These are phyloP conservation scores for Kodamaea anthophila DNA, from an alignment of 1,139 yeast genomes.

Conservation along the genomic window DNA sequence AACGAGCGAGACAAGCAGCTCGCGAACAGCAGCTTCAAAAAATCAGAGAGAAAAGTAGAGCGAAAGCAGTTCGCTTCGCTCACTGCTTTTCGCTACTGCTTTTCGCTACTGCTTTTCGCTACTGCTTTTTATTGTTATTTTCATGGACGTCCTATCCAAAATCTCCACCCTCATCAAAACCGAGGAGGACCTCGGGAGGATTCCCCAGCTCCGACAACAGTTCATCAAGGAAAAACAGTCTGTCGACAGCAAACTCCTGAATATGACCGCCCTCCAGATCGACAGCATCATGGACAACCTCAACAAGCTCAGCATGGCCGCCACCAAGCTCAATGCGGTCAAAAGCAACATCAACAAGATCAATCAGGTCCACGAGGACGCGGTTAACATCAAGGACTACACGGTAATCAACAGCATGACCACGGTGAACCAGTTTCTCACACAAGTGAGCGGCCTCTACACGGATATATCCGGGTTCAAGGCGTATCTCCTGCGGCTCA, in stretches of 20 bases:
- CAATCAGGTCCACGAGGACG: conserved; percentile 48
- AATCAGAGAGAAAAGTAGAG: too few species aligned
- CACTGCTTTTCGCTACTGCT: too few species aligned
- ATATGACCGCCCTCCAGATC: conserved; percentile 57
- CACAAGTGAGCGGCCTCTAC: conserved; percentile 61
- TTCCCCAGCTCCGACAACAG: conserved; percentile 50
- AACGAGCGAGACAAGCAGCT: too few species aligned
- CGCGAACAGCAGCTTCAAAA: too few species aligned
- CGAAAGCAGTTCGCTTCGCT: too few species aligned
- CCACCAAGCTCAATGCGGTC: conserved; percentile 38
- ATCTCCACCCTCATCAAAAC: conserved; percentile 41
- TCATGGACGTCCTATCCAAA: conserved; percentile 38
- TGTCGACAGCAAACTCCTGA: conserved; percentile 63
- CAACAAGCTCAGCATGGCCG: conserved; percentile 30
- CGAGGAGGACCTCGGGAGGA: conserved; percentile 56
- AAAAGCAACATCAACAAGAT: conserved; percentile 55
- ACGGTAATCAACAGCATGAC: conserved; percentile 58
- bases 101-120: too few species aligned
- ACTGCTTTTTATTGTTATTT: conserved; percentile 43
- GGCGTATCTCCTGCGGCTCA: conserved; percentile 44
- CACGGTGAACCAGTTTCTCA: conserved; percentile 63
- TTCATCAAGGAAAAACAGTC: conserved; percentile 64
- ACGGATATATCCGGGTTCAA: conserved; percentile 57
- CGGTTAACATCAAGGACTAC: conserved; percentile 50
- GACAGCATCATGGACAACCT: conserved; percentile 43